Conservation (phyloP, 2,329 filamentous ascomycete species). For the Fusarium graminum region DNA sequence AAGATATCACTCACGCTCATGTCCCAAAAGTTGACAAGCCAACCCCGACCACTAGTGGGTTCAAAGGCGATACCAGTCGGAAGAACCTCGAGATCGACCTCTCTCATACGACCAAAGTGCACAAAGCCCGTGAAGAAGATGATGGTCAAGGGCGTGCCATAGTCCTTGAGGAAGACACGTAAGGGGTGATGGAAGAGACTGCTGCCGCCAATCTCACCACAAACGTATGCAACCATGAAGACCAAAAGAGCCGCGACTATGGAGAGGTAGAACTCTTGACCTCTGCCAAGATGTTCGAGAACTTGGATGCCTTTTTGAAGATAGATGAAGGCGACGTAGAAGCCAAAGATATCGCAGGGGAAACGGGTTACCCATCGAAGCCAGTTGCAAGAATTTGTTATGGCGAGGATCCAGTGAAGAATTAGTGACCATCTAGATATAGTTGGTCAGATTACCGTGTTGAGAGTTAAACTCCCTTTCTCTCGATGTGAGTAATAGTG, state of each 20-base stretch:
- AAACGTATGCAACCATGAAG: slow-evolving; percentile 80
- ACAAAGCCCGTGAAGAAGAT: slow-evolving; percentile 93
- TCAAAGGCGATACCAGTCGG: slow-evolving; percentile 83
- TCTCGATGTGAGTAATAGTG: not conserved
- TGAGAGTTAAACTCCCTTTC: no score
- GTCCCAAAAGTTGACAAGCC: slow-evolving; percentile 88
- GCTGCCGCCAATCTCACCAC: slow-evolving; percentile 77
- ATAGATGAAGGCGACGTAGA: slow-evolving; percentile 93
- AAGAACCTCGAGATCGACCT: slow-evolving; percentile 76
- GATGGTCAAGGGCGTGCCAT: slow-evolving; percentile 84
- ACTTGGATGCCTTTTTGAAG: slow-evolving; percentile 92
- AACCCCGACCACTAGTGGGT: slow-evolving; percentile 78
- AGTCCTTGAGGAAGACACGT: slow-evolving; percentile 88
- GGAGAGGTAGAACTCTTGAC: slow-evolving; percentile 80
- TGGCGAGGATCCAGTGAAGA: slow-evolving; percentile 85
- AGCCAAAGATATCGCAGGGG: slow-evolving; percentile 93
- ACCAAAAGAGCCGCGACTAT: slow-evolving; percentile 82
- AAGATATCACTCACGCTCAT: slow-evolving; percentile 80
- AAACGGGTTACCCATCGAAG: slow-evolving; percentile 92
- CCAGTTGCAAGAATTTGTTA: slow-evolving; percentile 88
- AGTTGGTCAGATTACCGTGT: slow-evolving; percentile 3
- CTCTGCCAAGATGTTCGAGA: slow-evolving; percentile 77
- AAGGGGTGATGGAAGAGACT: slow-evolving; percentile 80
- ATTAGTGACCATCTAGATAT: slow-evolving; percentile 78
- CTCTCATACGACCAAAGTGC: slow-evolving; percentile 84